These are phyloP conservation scores for Periconia macrospinosa DNA, from an alignment of 2,329 filamentous ascomycete species.

Conservation along the genomic window DNA sequence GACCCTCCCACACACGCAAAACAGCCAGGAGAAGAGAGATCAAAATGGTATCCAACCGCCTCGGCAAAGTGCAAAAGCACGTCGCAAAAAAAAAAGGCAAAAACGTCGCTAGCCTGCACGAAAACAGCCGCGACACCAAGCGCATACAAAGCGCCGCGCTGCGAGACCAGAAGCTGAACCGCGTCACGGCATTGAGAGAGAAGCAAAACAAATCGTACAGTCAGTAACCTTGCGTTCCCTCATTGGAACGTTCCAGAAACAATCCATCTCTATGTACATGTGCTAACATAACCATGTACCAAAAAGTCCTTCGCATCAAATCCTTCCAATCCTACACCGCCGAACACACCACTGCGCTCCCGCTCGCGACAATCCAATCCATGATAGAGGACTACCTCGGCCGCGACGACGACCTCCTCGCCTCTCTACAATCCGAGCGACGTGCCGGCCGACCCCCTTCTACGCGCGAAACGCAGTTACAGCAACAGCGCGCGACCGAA, in stretches of 20 bases:
- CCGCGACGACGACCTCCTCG: slow-evolving; percentile 72
- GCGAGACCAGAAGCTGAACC: slow-evolving; percentile 80
- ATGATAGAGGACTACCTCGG: slow-evolving; percentile 53
- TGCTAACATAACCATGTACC: neutral
- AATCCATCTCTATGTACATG: too few species aligned
- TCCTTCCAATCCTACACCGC: slow-evolving; percentile 72
- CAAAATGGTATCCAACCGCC: slow-evolving; percentile 51
- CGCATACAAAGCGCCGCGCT: slow-evolving; percentile 76
- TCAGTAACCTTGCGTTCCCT: slow-evolving; percentile 44
- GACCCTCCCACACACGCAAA: neutral
- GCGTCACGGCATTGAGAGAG: slow-evolving; percentile 67
- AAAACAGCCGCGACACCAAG: slow-evolving; percentile 84
- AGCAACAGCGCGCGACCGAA: slow-evolving; percentile 69
- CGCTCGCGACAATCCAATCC: slow-evolving; percentile 59
- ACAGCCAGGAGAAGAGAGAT: neutral
- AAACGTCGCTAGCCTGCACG: slow-evolving; percentile 71
- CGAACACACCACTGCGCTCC: slow-evolving; percentile 51
- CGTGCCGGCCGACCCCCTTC: slow-evolving; percentile 78
- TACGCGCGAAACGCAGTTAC: slow-evolving; percentile 75
- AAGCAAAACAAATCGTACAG: slow-evolving; percentile 75
- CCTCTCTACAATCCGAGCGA: slow-evolving; percentile 66
- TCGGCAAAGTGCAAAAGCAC: slow-evolving; percentile 84
- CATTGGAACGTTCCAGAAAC: neutral
- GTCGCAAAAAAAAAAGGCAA: slow-evolving; percentile 84
- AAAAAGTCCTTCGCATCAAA: slow-evolving; percentile 64